Base-by-base conservation (phyloP, 176 grass and related monocot genomes). In the Elaeis guineensis region DNA sequence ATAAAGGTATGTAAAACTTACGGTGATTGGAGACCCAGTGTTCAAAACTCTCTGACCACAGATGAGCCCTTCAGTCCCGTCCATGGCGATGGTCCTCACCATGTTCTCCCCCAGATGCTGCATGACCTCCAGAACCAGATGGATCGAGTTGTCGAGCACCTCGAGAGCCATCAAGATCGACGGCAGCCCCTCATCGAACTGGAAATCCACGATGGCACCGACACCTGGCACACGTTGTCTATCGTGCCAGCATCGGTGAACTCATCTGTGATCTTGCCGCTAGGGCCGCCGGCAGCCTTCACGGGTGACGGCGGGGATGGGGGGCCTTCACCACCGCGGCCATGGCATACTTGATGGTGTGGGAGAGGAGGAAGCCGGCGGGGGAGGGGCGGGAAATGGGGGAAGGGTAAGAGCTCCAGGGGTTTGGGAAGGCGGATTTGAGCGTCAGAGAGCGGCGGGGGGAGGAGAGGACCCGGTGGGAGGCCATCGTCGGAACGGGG, bases 1-100 rank as follows among this genome's bases (percentile, higher is more conserved):
- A n/a, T n/a, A n/a, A n/a, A n/a, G n/a, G n/a, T n/a, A n/a, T n/a
- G n/a, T n/a, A n/a, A n/a, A n/a, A n/a, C n/a, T n/a, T n/a, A n/a
- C n/a, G n/a, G n/a, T n/a, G n/a, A n/a, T n/a, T n/a, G n/a, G 92
- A 22, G 92, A 96, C 51, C 92, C 92, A 21, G 92, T 96, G 83
- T 96, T 96, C 54, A 96, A 77, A 69, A 96, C 92, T 28, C 78
- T 73, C 83, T 96, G 92, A n/a, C 92, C 92, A 55, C 92, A 84
- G 5, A 96, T 87, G 24, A 96, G 92, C 53, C 92, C 92, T 74
- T 96, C n/a, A n/a, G n/a, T n/a, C n/a, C n/a, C n/a, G n/a, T n/a
- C n/a, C n/a, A n/a, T n/a, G n/a, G n/a, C n/a, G n/a, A n/a, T n/a
- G n/a, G n/a, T n/a, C n/a, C n/a, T n/a, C n/a, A n/a, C n/a, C n/a